phyloP scores from a whole-genome alignment of 2,329 filamentous ascomycete genomes.

The Diaporthe citriasiana region DNA sequence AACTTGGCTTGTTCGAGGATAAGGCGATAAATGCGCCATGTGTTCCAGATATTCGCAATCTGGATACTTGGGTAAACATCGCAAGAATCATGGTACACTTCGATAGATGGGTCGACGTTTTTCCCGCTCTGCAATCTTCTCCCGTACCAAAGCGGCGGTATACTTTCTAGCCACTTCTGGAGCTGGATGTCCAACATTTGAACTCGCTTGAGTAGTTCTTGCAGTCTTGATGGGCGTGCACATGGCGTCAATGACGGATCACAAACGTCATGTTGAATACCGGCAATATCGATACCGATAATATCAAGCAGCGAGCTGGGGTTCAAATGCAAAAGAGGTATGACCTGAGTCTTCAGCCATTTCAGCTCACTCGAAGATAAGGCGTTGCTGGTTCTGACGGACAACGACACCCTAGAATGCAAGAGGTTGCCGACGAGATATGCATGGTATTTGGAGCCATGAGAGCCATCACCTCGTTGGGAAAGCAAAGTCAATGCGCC shows the following conservation, averaged over 20 bases:
- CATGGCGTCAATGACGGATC: background rate
- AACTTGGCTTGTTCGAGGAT: background rate
- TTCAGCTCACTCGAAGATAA: background rate
- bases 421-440: constrained; percentile 1
- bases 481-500: background rate
- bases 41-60: constrained; percentile 13
- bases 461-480: background rate
- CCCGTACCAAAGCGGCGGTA: constrained; percentile 1
- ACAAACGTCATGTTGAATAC: background rate
- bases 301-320: background rate
- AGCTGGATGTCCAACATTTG: background rate
- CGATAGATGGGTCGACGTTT: background rate
- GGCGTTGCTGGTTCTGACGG: background rate
- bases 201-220: background rate
- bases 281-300: background rate
- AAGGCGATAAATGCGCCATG: constrained; percentile 1
- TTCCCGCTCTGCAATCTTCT: background rate
- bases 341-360: background rate
- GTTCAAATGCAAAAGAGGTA: background rate
- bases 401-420: background rate
- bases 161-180: background rate
- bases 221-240: background rate
- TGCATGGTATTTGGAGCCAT: background rate
- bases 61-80: constrained; percentile 12
- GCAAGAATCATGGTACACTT: background rate